Evolutionary conservation across 176 grass and related monocot genomes (phyloP).

Genomic region (Rhynchospora breviuscula): DNA sequence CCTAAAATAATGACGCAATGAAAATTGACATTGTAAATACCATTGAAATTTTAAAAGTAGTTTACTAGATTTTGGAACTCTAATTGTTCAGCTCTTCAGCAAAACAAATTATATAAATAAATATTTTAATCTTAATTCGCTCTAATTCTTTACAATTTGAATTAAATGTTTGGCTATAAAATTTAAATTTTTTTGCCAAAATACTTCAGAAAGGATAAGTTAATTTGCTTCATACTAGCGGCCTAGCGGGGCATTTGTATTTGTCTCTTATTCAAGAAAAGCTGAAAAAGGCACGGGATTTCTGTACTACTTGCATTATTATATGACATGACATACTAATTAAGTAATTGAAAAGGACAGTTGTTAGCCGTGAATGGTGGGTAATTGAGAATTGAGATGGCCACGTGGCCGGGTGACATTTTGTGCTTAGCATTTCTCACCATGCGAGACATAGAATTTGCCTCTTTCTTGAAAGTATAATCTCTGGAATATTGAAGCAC

Average conservation of each 20-base stretch:
- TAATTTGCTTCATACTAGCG: background rate
- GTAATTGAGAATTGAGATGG: background rate
- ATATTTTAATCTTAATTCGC: no score
- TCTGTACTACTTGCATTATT: background rate
- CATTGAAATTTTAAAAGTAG: no score
- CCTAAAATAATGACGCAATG: no score
- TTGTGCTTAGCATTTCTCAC: conserved; percentile 11
- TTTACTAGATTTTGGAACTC: no score
- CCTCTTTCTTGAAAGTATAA: conserved; percentile 11
- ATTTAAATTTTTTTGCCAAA: no score
- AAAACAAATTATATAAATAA: no score
- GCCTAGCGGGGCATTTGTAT: no score
- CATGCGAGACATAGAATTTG: background rate
- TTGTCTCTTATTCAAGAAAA: background rate
- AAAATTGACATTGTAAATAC: no score
- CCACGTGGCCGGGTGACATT: background rate
- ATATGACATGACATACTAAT: background rate
- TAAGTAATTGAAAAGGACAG: background rate
- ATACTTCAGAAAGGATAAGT: no score
- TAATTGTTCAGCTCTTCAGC: no score
- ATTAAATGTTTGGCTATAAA: no score
- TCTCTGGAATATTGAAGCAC: background rate
- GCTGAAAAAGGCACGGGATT: background rate
- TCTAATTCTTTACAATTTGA: no score
- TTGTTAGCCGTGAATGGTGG: conserved; percentile 1